These are phyloP conservation scores for Caloboletus inedulis DNA, from an alignment of 1,284 basidiomycete species.

Conservation along the genomic window DNA sequence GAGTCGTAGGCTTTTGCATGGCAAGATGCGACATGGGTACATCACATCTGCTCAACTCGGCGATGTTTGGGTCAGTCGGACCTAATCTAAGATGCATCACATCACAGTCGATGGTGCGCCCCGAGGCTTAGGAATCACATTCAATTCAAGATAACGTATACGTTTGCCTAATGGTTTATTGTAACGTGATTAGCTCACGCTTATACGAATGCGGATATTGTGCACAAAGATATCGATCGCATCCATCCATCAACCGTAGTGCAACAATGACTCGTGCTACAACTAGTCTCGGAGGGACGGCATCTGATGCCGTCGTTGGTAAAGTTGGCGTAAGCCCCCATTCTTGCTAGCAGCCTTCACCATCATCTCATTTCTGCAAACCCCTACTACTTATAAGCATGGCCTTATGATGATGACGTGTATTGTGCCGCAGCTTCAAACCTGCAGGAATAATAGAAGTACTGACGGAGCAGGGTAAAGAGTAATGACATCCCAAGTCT, in stretches of 20 bases:
- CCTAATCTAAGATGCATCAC: neutral
- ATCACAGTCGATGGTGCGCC: neutral
- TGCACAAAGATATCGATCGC: neutral
- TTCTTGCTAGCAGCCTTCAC: neutral
- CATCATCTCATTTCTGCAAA: neutral
- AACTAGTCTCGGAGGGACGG: slow-evolving; percentile 33
- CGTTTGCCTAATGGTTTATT: neutral
- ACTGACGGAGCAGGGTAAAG: too few species aligned
- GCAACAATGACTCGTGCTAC: slow-evolving; percentile 18
- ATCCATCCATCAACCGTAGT: neutral
- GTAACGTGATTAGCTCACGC: neutral
- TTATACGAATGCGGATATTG: too few species aligned
- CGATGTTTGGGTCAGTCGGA: neutral
- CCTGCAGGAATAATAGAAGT: neutral
- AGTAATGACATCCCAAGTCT: too few species aligned
- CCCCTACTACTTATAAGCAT: slow-evolving; percentile 19
- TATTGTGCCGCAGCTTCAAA: slow-evolving; percentile 2
- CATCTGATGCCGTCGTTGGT: slow-evolving; percentile 24
- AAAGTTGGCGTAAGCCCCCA: slow-evolving; percentile 34
- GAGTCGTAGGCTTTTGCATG: slow-evolving; percentile 17
- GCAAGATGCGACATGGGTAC: neutral
- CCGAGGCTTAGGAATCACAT: neutral
- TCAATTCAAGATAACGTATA: neutral
- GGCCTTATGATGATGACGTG: slow-evolving; percentile 31
- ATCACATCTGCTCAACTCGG: neutral